Conservation (phyloP, 2,329 filamentous ascomycete genomes). For the Botrytis porri region DNA sequence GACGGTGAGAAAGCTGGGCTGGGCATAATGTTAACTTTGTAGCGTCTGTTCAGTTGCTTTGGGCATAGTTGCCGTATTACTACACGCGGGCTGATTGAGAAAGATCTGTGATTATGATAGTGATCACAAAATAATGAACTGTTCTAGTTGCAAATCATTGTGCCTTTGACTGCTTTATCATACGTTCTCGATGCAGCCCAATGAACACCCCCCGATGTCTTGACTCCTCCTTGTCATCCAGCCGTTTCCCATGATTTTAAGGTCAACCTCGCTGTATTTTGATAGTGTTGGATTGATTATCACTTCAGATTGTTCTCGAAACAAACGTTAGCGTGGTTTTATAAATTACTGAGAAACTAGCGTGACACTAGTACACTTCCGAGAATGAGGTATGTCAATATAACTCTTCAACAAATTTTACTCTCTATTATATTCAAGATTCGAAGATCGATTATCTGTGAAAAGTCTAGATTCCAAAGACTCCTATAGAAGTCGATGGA, state of each 20-base stretch:
- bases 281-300: background rate
- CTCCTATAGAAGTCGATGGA: accelerated
- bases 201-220: background rate
- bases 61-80: background rate
- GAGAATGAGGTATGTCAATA: background rate
- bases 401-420: background rate
- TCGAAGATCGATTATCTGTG: background rate
- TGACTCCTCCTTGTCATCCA: background rate
- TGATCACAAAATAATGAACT: background rate
- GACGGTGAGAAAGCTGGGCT: too few species aligned
- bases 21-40: background rate
- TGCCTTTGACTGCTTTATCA: background rate
- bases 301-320: background rate
- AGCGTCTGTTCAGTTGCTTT: background rate
- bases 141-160: background rate
- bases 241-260: background rate
- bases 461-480: background rate
- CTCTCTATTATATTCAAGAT: background rate
- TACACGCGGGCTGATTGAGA: background rate
- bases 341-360: background rate
- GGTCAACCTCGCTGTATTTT: background rate
- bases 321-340: background rate
- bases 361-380: background rate
- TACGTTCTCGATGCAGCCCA: background rate
- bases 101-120: background rate